These are phyloP conservation scores for Apodospora peruviana DNA, from an alignment of 495 filamentous ascomycete species.

Conservation along the genomic window DNA sequence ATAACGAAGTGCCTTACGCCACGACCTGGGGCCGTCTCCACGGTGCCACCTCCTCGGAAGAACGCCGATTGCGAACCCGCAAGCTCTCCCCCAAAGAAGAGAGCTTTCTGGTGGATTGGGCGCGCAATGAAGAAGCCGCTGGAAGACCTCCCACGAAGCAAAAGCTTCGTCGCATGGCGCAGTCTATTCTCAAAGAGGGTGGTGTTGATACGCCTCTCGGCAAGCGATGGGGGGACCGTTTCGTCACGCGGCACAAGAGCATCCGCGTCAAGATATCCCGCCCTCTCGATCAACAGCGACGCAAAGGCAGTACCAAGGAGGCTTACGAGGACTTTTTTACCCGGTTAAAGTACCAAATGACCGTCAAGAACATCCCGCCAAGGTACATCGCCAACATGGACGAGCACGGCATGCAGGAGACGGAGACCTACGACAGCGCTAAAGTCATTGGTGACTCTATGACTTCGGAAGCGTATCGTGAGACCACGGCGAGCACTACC, in stretches of 20 bases:
- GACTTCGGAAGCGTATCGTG: neutral
- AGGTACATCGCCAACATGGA: slow-evolving; percentile 1
- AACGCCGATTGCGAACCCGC: neutral
- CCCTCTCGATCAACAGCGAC: neutral
- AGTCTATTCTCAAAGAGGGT: neutral
- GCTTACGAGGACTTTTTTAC: neutral
- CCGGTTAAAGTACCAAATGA: neutral
- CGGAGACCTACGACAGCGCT: neutral
- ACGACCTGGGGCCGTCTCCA: neutral
- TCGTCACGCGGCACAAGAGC: neutral
- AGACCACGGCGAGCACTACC: neutral
- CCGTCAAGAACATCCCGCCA: neutral
- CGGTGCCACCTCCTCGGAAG: neutral
- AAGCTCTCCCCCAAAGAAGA: neutral
- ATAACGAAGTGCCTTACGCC: neutral
- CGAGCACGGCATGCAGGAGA: neutral
- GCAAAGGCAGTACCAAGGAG: neutral
- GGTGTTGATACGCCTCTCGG: neutral
- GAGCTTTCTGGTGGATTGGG: neutral
- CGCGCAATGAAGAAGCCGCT: neutral
- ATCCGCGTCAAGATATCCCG: neutral
- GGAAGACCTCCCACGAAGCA: neutral
- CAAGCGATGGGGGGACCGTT: neutral
- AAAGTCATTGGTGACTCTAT: slow-evolving; percentile 2
- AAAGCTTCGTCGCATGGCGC: neutral